Evolutionary conservation across 257 asterid species (phyloP).

Genomic region (Lycium ferocissimum): DNA sequence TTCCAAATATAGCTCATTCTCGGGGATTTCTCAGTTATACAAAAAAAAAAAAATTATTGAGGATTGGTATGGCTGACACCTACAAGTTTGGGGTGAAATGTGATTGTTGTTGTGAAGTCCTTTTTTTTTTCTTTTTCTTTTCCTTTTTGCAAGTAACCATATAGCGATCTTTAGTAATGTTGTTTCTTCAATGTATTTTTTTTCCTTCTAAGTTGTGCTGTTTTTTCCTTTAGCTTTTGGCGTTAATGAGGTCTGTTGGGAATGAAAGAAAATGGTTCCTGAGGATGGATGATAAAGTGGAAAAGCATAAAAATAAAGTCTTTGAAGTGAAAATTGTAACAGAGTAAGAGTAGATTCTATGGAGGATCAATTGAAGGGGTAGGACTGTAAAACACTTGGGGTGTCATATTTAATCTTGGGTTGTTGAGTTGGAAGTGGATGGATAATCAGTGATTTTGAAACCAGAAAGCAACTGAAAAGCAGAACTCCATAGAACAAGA

Average conservation of each 20-base stretch:
- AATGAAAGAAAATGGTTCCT: not conserved
- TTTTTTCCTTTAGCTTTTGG: not conserved
- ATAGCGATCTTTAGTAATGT: not conserved
- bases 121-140: no score
- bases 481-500: not conserved
- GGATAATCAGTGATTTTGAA: no score
- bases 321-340: no score
- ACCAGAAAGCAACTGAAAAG: no score
- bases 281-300: not conserved
- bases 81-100: not conserved
- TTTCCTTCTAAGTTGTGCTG: no score
- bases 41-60: not conserved
- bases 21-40: not conserved
- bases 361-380: slow-evolving; percentile 5
- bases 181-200: not conserved
- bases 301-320: not conserved
- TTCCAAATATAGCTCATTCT: not conserved
- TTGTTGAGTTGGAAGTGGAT: not conserved
- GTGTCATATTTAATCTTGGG: not conserved
- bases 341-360: not conserved
- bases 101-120: not conserved
- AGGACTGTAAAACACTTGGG: not conserved
- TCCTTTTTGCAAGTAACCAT: not conserved
- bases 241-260: not conserved
- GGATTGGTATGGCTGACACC: not conserved